Conservation (phyloP, 257 asterid genomes). For the Fraxinus anomala region DNA sequence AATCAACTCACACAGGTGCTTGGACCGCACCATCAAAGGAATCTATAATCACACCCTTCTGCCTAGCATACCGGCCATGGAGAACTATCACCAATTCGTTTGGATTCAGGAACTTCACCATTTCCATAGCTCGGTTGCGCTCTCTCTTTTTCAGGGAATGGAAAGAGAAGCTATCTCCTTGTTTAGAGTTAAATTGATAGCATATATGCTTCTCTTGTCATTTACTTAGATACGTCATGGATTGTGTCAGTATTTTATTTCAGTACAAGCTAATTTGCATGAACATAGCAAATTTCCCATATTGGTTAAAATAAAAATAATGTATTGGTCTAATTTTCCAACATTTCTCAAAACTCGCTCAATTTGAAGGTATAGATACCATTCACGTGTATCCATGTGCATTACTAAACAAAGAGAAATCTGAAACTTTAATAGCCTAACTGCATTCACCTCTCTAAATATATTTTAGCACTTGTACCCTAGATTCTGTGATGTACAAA, state of each 20-base stretch:
- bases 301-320: not conserved
- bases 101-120: not conserved
- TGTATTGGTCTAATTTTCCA: not conserved
- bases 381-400: not conserved
- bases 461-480: too few relatives aligned
- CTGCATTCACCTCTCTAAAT: too few relatives aligned
- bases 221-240: not conserved
- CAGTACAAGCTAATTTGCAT: not conserved
- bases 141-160: not conserved
- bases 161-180: not conserved
- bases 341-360: not conserved
- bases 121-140: not conserved
- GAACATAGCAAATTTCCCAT: not conserved
- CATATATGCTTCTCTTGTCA: not conserved
- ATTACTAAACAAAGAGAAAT: not conserved
- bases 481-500: too few relatives aligned
- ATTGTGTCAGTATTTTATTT: not conserved
- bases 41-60: not conserved
- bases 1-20: not conserved
- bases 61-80: not conserved
- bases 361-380: not conserved
- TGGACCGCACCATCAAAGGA: not conserved
- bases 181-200: not conserved
- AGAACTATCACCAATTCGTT: too few relatives aligned
- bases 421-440: too few relatives aligned